A percentile compares a stretch with the other conserved stretches of the same genome.
phyloP scores from a whole-genome alignment of 805 yeast genomes.

The Tetrapisispora namnaoensis region DNA sequence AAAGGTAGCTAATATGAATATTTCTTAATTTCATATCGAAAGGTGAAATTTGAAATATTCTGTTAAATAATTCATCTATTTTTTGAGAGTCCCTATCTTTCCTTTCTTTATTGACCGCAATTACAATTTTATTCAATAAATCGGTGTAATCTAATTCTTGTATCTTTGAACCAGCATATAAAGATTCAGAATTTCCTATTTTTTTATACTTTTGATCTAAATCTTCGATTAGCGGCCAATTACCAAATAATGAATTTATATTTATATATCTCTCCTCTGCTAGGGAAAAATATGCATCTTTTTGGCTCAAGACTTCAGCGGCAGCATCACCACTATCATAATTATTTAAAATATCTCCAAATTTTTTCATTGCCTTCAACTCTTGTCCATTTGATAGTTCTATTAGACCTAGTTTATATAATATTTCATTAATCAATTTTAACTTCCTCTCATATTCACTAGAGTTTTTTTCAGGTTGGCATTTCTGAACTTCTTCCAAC shows the following conservation, averaged over 20 bases:
- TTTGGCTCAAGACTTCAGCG: neutral
- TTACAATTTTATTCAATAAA: neutral
- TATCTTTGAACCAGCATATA: conserved; percentile 8
- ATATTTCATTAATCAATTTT: conserved; percentile 27
- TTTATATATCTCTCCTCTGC: conserved; percentile 44
- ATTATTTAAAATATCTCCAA: conserved; percentile 32
- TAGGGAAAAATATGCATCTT: conserved; percentile 28
- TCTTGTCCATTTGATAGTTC: conserved; percentile 50
- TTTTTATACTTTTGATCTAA: conserved; percentile 8
- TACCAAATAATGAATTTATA: conserved; percentile 44
- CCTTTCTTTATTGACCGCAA: conserved; percentile 1
- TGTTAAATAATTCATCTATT: conserved; percentile 24
- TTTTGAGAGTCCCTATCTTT: conserved; percentile 13
- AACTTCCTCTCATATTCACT: neutral
- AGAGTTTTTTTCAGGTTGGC: neutral
- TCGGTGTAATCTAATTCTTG: neutral
- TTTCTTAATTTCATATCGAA: conserved; percentile 30
- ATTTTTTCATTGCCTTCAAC: conserved; percentile 40
- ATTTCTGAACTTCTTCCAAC: neutral
- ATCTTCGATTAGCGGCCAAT: conserved; percentile 30
- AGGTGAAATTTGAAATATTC: conserved; percentile 36
- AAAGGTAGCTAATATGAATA: conserved; percentile 13
- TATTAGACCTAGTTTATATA: conserved; percentile 52
- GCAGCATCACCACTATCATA: neutral
- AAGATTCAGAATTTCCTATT: conserved; percentile 5